phyloP scores from a whole-genome alignment of 305 asterid species.

The Andrographis paniculata region DNA sequence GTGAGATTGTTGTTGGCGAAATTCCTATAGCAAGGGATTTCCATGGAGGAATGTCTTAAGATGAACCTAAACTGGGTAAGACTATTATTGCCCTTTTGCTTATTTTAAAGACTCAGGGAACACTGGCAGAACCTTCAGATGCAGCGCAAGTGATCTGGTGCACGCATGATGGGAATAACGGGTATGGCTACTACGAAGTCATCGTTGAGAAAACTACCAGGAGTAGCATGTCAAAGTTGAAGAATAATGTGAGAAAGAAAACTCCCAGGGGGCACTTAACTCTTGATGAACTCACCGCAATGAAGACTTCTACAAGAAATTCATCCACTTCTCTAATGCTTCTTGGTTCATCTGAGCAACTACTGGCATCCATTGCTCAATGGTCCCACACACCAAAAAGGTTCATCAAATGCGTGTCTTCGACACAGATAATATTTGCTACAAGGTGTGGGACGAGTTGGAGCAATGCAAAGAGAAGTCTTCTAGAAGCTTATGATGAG shows the following conservation, averaged over 20 bases:
- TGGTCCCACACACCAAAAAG: slow-evolving; percentile 27
- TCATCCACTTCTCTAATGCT: slow-evolving; percentile 23
- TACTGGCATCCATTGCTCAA: slow-evolving; percentile 26
- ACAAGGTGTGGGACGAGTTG: slow-evolving; percentile 27
- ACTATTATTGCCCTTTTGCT: slow-evolving; percentile 89
- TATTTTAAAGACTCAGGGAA: slow-evolving; percentile 79
- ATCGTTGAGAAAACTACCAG: slow-evolving; percentile 29
- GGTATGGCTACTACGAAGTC: slow-evolving; percentile 82
- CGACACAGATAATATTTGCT: slow-evolving; percentile 26
- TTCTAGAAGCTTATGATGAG: slow-evolving; percentile 47
- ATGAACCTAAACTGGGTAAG: slow-evolving; percentile 98
- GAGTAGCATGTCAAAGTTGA: slow-evolving; percentile 25
- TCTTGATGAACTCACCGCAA: slow-evolving; percentile 52
- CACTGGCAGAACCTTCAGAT: slow-evolving; percentile 68
- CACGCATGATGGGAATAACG: slow-evolving; percentile 52
- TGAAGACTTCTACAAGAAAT: slow-evolving; percentile 20
- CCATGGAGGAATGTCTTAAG: slow-evolving; percentile 95
- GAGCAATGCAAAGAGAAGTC: slow-evolving; percentile 48
- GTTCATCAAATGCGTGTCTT: slow-evolving; percentile 25
- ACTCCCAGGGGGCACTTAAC: slow-evolving; percentile 62
- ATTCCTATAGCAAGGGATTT: slow-evolving; percentile 65
- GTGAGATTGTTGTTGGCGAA: slow-evolving; percentile 51
- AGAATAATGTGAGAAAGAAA: slow-evolving; percentile 37
- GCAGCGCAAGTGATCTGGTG: slow-evolving; percentile 69
- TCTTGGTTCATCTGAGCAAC: slow-evolving; percentile 27